Evolutionary conservation across 2,329 filamentous ascomycete species (phyloP).

Genomic region (Fusarium verticillioides): DNA sequence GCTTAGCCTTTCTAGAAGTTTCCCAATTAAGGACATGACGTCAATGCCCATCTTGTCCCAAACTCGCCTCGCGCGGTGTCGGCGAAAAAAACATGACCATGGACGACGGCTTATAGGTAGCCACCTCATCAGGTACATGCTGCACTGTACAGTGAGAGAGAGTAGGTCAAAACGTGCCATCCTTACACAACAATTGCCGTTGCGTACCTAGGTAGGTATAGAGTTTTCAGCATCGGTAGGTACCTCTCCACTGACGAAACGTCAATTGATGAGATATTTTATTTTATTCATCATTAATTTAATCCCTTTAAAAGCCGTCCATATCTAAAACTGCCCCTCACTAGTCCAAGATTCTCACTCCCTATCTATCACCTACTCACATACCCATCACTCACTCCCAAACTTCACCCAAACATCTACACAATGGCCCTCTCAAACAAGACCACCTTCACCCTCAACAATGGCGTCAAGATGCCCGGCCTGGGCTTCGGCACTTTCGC

Average conservation of each 20-base stretch:
- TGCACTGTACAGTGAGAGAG: background rate
- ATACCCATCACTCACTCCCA: conserved; percentile 2
- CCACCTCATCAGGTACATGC: conserved; percentile 21
- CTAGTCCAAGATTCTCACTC: background rate
- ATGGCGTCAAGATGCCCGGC: conserved; percentile 68
- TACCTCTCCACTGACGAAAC: conserved; percentile 7
- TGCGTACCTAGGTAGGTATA: background rate
- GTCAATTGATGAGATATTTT: conserved; percentile 28
- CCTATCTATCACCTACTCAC: conserved; percentile 9
- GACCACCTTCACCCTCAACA: conserved; percentile 58
- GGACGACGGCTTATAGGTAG: background rate
- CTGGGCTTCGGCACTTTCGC: conserved; percentile 75
- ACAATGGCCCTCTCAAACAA: conserved; percentile 42
- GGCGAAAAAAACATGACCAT: conserved; percentile 5
- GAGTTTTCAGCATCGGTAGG: background rate
- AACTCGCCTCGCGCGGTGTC: conserved; percentile 24
- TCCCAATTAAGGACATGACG: conserved; percentile 22
- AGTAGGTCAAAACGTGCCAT: conserved; percentile 2
- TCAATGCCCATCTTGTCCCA: conserved; percentile 9
- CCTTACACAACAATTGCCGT: conserved; percentile 3
- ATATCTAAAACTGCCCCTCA: background rate
- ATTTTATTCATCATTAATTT: background rate
- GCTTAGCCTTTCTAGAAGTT: conserved; percentile 21
- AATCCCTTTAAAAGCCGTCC: conserved; percentile 24
- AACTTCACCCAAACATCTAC: conserved; percentile 13